phyloP scores from a whole-genome alignment of 352 stramenopile genomes.

The Pythium insidiosum region DNA sequence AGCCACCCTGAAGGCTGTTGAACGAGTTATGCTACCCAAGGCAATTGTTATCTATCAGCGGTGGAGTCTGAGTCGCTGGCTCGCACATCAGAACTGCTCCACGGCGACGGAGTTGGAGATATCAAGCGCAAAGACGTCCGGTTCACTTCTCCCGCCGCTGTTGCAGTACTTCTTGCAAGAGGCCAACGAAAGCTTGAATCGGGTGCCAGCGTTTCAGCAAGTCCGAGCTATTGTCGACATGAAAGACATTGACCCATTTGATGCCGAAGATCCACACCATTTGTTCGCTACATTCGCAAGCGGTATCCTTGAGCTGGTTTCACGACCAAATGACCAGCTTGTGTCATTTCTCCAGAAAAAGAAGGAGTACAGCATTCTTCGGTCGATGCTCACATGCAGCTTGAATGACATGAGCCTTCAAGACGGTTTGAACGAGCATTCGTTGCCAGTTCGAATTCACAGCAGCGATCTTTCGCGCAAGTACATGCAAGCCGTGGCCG shows the following conservation, averaged over 20 bases:
- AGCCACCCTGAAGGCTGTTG: constrained; percentile 27
- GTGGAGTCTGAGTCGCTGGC: constrained; percentile 56
- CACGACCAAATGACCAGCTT: constrained; percentile 41
- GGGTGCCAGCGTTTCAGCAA: constrained; percentile 37
- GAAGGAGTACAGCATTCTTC: constrained; percentile 55
- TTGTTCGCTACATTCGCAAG: constrained; percentile 45
- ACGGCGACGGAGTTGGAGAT: constrained; percentile 38
- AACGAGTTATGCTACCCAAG: constrained; percentile 38
- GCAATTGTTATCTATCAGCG: constrained; percentile 64
- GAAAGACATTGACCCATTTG: constrained; percentile 23
- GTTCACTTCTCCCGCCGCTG: constrained; percentile 43
- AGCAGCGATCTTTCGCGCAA: no score
- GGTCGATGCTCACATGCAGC: constrained; percentile 57
- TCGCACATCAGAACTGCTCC: constrained; percentile 49
- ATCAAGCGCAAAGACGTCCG: constrained; percentile 28
- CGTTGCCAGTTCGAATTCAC: no score
- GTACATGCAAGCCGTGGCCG: constrained; percentile 51
- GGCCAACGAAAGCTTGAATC: constrained; percentile 42
- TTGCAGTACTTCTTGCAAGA: constrained; percentile 58
- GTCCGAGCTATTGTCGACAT: constrained; percentile 31
- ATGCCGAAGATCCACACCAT: constrained; percentile 35
- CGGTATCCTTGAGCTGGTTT: constrained; percentile 46
- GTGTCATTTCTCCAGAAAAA: constrained; percentile 58
- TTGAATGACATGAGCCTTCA: constrained; percentile 53
- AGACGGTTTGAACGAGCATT: no score